These are phyloP conservation scores for Lactifluus subvellereus DNA, from an alignment of 768 basidiomycete species.

Conservation along the genomic window DNA sequence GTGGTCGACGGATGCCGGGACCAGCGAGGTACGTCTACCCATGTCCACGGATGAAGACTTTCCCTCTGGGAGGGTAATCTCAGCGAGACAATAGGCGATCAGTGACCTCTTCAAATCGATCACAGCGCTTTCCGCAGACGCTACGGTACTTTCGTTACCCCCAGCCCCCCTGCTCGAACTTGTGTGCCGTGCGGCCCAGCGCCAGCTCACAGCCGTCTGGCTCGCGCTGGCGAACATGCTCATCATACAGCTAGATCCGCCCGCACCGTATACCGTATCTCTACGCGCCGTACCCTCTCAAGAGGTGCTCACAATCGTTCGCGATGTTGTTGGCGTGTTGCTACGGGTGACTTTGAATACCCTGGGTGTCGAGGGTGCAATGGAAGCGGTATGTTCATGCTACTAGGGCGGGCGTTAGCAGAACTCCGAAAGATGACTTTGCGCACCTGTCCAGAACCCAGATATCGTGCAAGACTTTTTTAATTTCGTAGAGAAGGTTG, in stretches of 20 bases:
- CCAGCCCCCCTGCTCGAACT: conserved; percentile 77
- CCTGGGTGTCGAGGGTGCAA: conserved; percentile 53
- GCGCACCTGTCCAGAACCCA: conserved; percentile 57
- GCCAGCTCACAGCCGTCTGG: conserved; percentile 78
- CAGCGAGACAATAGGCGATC: conserved; percentile 46
- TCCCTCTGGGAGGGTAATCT: background rate
- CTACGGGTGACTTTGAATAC: conserved; percentile 50
- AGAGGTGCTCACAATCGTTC: conserved; percentile 54
- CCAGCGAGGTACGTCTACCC: conserved; percentile 59
- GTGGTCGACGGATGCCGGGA: conserved; percentile 75
- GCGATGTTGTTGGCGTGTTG: conserved; percentile 49
- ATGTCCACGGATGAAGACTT: background rate
- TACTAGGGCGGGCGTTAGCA: background rate
- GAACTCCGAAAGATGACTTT: background rate
- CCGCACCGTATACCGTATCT: conserved; percentile 41
- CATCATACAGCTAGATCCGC: conserved; percentile 76
- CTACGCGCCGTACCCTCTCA: conserved; percentile 48
- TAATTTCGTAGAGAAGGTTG: conserved; percentile 68
- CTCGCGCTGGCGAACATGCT: conserved; percentile 76
- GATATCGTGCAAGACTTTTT: conserved; percentile 91
- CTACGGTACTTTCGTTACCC: conserved; percentile 73
- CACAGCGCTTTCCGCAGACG: conserved; percentile 71
- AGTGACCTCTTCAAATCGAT: conserved; percentile 84
- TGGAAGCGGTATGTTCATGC: conserved; percentile 55
- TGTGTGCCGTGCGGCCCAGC: conserved; percentile 64